These are phyloP conservation scores for Wickerhamomyces sp. DNA, from an alignment of 1,139 yeast genomes.

Conservation along the genomic window DNA sequence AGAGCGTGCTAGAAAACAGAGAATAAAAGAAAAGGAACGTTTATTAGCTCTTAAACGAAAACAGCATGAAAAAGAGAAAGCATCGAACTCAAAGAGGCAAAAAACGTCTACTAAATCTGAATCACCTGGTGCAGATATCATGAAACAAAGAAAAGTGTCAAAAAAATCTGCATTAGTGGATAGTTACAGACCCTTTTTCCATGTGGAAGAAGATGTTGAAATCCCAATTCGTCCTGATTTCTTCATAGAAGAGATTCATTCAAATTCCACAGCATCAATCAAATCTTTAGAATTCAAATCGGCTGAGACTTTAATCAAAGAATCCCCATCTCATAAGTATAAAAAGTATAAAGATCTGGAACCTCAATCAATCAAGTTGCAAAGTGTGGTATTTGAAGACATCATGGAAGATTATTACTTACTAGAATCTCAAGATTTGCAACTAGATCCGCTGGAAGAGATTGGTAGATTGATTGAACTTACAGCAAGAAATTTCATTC, in stretches of 20 bases:
- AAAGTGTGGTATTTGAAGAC: slow-evolving; percentile 25
- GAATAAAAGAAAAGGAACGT: slow-evolving; percentile 6
- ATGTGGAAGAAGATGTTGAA: slow-evolving; percentile 15
- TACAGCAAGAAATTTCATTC: slow-evolving; percentile 40
- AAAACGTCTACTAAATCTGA: neutral
- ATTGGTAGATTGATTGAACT: slow-evolving; percentile 58
- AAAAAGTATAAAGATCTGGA: slow-evolving; percentile 12
- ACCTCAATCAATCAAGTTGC: slow-evolving; percentile 17
- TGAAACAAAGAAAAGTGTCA: slow-evolving; percentile 13
- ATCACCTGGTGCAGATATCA: slow-evolving; percentile 8
- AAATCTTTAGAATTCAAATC: slow-evolving; percentile 9
- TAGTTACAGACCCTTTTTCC: slow-evolving; percentile 20
- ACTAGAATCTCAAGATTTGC: slow-evolving; percentile 27
- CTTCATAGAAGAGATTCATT: slow-evolving; percentile 17
- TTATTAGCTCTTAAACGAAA: neutral
- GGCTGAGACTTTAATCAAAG: slow-evolving; percentile 12
- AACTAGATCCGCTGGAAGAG: slow-evolving; percentile 69
- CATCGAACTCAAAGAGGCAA: neutral
- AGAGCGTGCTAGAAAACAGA: slow-evolving; percentile 3
- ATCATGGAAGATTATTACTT: slow-evolving; percentile 28
- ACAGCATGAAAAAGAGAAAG: slow-evolving; percentile 1
- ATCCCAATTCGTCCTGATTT: slow-evolving; percentile 18
- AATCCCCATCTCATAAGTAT: slow-evolving; percentile 8
- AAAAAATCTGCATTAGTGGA: slow-evolving; percentile 13
- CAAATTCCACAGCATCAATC: slow-evolving; percentile 2